phyloP scores from a whole-genome alignment of 177 flowering plant species.

The Tripterygium wilfordii region DNA sequence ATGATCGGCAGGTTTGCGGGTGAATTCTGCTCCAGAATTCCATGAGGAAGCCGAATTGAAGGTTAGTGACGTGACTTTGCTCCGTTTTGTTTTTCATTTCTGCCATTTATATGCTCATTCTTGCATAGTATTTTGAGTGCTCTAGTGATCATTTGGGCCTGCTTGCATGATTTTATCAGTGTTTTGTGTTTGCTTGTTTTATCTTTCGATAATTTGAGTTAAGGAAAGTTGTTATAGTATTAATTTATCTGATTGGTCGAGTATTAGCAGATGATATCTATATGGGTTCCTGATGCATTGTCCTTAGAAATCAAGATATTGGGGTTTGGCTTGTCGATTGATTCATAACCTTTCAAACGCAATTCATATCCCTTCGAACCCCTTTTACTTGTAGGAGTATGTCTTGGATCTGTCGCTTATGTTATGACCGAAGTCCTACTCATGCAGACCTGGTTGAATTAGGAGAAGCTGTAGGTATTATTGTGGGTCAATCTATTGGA shows the following conservation, averaged over 20 bases:
- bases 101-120: neutral
- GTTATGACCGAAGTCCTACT: neutral
- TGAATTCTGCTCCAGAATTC: conserved; percentile 13
- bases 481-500: neutral
- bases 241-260: too few species aligned
- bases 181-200: too few species aligned
- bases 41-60: conserved; percentile 15
- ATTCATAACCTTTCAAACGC: conserved; percentile 2
- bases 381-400: neutral
- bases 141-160: too few species aligned
- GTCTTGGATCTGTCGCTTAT: neutral
- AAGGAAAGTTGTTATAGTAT: too few species aligned
- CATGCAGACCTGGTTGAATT: neutral
- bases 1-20: conserved; percentile 28
- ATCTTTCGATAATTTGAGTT: too few species aligned
- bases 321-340: conserved; percentile 4
- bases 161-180: too few species aligned
- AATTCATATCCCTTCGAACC: neutral
- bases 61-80: conserved; percentile 16
- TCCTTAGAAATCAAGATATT: conserved; percentile 6
- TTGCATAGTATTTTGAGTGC: neutral
- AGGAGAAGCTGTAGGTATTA: conserved; percentile 1
- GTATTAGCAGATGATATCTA: conserved; percentile 6
- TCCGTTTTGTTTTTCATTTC: neutral
- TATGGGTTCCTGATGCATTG: conserved; percentile 1